Conservation (phyloP, 148 eudicot genomes). For the Rhododendron griersonianum region DNA sequence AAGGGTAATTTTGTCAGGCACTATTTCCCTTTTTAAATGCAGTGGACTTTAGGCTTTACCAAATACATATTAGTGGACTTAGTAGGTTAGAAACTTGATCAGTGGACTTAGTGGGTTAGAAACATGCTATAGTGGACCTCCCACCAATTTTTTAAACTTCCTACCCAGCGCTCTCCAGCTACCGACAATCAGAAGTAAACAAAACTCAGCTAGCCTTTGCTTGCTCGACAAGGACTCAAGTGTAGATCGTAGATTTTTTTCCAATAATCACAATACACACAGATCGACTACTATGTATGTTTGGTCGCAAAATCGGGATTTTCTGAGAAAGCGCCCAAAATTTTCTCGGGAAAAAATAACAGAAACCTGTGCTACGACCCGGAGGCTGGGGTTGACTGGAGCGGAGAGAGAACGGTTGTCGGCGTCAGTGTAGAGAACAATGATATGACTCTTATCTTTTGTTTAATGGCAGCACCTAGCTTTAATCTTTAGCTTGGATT, state of each 20-base stretch:
- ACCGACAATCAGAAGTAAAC: not conserved
- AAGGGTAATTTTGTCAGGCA: too few species aligned
- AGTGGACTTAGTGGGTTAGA: too few species aligned
- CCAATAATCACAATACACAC: not conserved
- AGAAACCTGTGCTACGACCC: not conserved
- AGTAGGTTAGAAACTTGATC: too few species aligned
- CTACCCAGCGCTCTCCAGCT: not conserved
- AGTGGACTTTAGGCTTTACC: too few species aligned
- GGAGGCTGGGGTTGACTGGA: not conserved
- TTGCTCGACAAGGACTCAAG: not conserved
- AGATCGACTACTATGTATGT: not conserved
- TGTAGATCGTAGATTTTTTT: not conserved
- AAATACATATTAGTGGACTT: too few species aligned
- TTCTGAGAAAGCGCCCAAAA: not conserved
- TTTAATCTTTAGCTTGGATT: too few species aligned
- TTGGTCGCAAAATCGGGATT: not conserved
- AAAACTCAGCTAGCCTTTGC: not conserved
- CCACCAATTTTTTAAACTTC: too few species aligned
- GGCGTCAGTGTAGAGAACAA: not conserved
- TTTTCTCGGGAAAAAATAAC: not conserved
- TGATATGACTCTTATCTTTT: too few species aligned
- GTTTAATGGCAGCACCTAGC: too few species aligned
- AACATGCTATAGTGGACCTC: too few species aligned
- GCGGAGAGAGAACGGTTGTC: not conserved
- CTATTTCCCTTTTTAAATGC: too few species aligned